Evolutionary conservation across 208 protist species (phyloP).

Genomic region (Trypanosoma scelopori): DNA sequence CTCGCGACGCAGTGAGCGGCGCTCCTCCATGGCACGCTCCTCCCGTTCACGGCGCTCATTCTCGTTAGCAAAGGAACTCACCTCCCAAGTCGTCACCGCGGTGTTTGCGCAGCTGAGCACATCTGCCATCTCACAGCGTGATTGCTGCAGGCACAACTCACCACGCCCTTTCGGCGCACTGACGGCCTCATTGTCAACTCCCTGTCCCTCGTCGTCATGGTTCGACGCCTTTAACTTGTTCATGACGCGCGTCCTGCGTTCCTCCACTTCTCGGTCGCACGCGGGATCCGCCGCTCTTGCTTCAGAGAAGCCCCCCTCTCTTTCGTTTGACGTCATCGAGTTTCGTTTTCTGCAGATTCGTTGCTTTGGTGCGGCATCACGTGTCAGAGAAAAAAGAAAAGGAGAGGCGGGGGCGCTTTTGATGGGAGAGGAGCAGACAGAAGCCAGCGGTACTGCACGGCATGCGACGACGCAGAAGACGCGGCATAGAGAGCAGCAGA

Average conservation of each 20-base stretch:
- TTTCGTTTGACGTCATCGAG: not conserved
- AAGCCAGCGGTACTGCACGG: not conserved
- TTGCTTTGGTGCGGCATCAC: not conserved
- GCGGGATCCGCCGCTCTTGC: conserved; percentile 14
- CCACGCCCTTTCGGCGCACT: conserved; percentile 22
- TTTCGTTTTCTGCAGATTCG: not conserved
- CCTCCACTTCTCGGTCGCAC: conserved; percentile 60
- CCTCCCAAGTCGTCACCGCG: conserved; percentile 61
- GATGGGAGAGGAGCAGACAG: not conserved
- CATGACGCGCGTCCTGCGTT: conserved; percentile 52
- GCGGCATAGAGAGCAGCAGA: not conserved
- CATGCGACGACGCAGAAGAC: not conserved
- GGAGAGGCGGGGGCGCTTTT: not conserved
- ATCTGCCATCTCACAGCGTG: conserved; percentile 44
- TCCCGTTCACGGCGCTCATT: conserved; percentile 59
- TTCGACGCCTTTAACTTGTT: conserved; percentile 22
- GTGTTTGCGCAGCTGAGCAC: conserved; percentile 40
- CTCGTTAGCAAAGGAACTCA: conserved; percentile 64
- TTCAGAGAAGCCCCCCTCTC: not conserved
- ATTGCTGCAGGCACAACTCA: conserved; percentile 45
- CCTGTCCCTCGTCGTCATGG: conserved; percentile 9
- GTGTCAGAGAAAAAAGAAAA: not conserved
- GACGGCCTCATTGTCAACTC: conserved; percentile 4
- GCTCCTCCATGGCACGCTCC: conserved; percentile 1
- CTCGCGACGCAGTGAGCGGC: conserved; percentile 30